Percentiles rank a stretch among this genome's conserved stretches.
Conservation (phyloP, 2,329 filamentous ascomycete genomes). For the Xylaria sp. region DNA sequence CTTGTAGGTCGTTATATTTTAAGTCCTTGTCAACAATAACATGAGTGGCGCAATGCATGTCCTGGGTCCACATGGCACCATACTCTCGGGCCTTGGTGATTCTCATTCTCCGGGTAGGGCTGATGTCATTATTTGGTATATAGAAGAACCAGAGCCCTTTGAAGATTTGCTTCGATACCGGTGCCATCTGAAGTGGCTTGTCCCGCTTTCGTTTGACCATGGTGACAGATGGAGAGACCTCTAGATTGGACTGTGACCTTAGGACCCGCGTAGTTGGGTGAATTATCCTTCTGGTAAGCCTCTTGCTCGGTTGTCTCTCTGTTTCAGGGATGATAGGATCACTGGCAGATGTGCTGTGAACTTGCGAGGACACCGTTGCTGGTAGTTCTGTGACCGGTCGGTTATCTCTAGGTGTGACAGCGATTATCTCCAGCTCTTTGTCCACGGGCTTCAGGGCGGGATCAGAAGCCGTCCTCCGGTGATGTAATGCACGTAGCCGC, state of each 20-base stretch:
- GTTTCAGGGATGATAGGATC: constrained; percentile 41
- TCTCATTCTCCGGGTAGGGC: constrained; percentile 72
- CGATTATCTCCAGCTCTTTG: constrained; percentile 42
- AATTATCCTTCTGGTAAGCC: constrained; percentile 22
- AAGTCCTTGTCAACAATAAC: constrained; percentile 80
- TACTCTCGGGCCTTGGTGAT: constrained; percentile 80
- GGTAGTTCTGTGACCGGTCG: background rate
- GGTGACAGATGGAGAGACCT: constrained; percentile 39
- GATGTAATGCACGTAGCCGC: constrained; percentile 2
- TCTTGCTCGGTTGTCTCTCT: constrained; percentile 26
- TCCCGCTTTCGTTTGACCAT: constrained; percentile 61
- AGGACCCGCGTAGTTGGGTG: constrained; percentile 39
- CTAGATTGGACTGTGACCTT: constrained; percentile 37
- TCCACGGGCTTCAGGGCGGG: constrained; percentile 20
- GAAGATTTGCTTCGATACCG: constrained; percentile 68
- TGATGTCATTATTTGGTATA: constrained; percentile 81
- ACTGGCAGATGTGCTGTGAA: constrained; percentile 6
- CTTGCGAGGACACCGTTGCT: constrained; percentile 4
- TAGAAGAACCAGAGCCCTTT: constrained; percentile 75
- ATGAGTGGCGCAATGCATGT: constrained; percentile 74
- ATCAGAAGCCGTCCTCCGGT: constrained; percentile 36
- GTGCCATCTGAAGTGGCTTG: constrained; percentile 56
- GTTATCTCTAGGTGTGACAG: constrained; percentile 37
- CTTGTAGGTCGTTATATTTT: constrained; percentile 69
- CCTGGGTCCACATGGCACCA: constrained; percentile 77